These are phyloP conservation scores for Phytophthora hibernalis DNA, from an alignment of 352 stramenopile genomes.

Conservation along the genomic window DNA sequence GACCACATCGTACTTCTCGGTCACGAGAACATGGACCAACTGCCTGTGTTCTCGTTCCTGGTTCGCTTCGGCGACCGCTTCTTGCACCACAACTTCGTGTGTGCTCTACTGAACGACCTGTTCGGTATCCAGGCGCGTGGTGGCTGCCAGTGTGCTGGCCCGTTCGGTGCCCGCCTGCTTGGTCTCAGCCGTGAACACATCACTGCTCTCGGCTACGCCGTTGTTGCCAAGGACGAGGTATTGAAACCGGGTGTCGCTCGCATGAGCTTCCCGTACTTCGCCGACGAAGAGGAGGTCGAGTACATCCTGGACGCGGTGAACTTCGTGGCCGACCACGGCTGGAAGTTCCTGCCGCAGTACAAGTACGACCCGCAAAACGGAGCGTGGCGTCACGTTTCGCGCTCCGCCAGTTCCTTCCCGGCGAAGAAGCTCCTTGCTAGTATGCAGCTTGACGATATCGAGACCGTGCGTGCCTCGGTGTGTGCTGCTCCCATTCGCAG, in stretches of 20 bases:
- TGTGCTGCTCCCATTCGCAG: constrained; percentile 23
- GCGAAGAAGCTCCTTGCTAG: constrained; percentile 34
- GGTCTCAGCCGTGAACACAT: constrained; percentile 84
- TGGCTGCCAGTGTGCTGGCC: constrained; percentile 90
- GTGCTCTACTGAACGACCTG: constrained; percentile 97
- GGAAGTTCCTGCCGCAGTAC: constrained; percentile 95
- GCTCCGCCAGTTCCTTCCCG: constrained; percentile 20
- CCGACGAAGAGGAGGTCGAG: constrained; percentile 84
- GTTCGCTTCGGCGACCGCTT: constrained; percentile 90
- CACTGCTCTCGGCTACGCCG: constrained; percentile 78
- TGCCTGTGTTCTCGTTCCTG: constrained; percentile 97
- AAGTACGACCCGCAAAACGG: constrained; percentile 94
- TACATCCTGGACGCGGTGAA: constrained; percentile 94
- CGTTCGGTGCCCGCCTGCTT: constrained; percentile 93
- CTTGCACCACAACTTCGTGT: constrained; percentile 99
- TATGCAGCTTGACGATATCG: constrained; percentile 40
- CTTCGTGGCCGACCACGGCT: constrained; percentile 94
- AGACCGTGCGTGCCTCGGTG: constrained; percentile 30
- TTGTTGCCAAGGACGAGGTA: constrained; percentile 93
- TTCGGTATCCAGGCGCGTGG: constrained; percentile 93
- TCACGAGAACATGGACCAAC: constrained; percentile 46
- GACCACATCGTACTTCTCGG: constrained; percentile 91
- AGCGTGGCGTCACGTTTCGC: constrained; percentile 85
- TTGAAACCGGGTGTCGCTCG: constrained; percentile 95
- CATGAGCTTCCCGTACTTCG: constrained; percentile 94